phyloP scores from a whole-genome alignment of 169 alveolate species.

The Cryptosporidium tyzzeri region DNA sequence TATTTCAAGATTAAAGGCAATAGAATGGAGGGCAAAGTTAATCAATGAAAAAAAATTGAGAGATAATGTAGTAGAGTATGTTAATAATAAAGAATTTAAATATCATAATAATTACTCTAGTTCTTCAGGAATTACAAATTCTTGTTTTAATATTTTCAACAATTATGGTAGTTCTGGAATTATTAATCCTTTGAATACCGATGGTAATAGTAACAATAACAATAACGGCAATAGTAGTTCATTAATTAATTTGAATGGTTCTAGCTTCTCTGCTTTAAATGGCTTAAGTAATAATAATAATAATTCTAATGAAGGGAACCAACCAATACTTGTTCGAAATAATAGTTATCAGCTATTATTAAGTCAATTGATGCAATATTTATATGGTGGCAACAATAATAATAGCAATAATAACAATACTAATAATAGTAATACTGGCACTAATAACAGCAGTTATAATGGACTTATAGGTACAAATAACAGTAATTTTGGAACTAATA shows the following conservation, averaged over 20 bases:
- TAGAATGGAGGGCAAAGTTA: constrained; percentile 61
- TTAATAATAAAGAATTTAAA: constrained; percentile 54
- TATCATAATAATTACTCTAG: background rate
- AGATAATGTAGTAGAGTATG: constrained; percentile 65
- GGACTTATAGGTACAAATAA: background rate
- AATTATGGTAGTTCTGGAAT: background rate
- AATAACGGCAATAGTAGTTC: background rate
- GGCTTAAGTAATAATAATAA: background rate
- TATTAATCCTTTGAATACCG: background rate
- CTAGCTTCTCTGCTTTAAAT: background rate
- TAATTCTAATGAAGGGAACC: background rate
- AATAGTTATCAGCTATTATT: background rate
- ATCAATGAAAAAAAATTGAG: constrained; percentile 61
- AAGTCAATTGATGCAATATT: background rate
- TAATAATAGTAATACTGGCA: background rate
- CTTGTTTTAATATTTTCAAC: background rate
- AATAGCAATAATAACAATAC: background rate
- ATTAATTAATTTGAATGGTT: background rate
- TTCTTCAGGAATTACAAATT: background rate
- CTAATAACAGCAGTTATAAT: background rate
- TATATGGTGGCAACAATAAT: background rate
- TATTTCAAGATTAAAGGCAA: constrained; percentile 62
- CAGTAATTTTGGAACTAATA: background rate
- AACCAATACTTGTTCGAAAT: background rate
- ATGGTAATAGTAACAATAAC: background rate